Conservation (phyloP, 169 alveolate species). For the Amoebophrya sp. region DNA sequence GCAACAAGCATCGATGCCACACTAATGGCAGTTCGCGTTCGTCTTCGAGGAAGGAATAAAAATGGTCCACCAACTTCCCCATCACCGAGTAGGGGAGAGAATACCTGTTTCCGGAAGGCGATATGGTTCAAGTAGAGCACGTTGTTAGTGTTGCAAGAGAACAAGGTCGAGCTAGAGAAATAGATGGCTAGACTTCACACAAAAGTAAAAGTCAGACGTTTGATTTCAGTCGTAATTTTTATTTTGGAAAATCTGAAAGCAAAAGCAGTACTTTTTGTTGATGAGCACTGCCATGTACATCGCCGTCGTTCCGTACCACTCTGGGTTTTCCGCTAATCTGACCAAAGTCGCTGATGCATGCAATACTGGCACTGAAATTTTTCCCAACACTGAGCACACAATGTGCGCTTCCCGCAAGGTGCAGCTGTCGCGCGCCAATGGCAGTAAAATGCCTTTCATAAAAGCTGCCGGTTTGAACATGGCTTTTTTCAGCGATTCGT, state of each 20-base stretch:
- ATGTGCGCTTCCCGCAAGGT: constrained; percentile 81
- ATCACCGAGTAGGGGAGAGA: constrained; percentile 20
- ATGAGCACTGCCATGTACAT: constrained; percentile 2
- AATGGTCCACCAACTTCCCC: background rate
- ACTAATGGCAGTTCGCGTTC: constrained; percentile 10
- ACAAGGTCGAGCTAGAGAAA: too few species aligned
- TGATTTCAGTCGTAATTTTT: too few species aligned
- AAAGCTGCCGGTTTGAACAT: constrained; percentile 82
- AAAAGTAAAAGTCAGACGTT: too few species aligned
- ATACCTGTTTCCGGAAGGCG: too few species aligned
- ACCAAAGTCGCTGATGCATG: constrained; percentile 78
- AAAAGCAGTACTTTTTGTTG: constrained; percentile 6
- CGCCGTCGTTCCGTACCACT: constrained; percentile 22
- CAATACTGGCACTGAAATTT: constrained; percentile 69
- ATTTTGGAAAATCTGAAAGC: background rate
- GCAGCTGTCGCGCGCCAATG: constrained; percentile 63
- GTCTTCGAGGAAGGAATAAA: background rate
- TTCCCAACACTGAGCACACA: constrained; percentile 58
- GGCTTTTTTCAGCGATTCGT: constrained; percentile 63
- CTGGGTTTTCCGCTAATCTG: background rate
- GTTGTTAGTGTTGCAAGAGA: background rate
- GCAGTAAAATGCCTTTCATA: constrained; percentile 79
- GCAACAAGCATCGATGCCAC: background rate
- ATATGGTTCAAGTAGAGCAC: too few species aligned
- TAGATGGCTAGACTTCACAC: too few species aligned